A percentile compares a stretch with the other conserved stretches of the same genome.
phyloP scores from a whole-genome alignment of 208 protist species.

The Trichomonas gallinae region DNA sequence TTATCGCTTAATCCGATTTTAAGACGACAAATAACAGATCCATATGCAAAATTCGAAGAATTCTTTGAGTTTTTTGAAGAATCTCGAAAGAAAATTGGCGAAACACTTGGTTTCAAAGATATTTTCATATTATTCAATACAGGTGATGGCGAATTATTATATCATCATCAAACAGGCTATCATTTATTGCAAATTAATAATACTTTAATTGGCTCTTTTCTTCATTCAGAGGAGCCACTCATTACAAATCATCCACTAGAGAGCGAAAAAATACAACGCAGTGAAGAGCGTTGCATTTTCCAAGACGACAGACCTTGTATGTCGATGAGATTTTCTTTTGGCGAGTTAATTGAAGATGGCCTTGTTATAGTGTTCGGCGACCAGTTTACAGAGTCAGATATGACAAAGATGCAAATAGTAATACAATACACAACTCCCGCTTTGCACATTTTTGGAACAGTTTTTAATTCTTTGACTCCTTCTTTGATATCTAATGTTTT shows the following conservation, averaged over 20 bases:
- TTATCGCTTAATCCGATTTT: neutral
- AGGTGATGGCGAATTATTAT: neutral
- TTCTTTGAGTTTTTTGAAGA: neutral
- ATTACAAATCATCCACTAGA: neutral
- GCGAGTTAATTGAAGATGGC: neutral
- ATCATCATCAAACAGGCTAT: neutral
- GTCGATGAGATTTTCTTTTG: neutral
- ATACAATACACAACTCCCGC: neutral
- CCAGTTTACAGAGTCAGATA: neutral
- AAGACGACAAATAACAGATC: neutral
- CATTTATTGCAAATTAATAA: neutral
- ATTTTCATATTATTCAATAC: neutral
- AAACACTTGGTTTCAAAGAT: neutral
- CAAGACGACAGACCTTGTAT: neutral
- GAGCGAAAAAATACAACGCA: neutral
- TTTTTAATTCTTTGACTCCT: neutral
- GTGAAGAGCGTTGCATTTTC: neutral
- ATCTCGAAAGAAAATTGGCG: neutral
- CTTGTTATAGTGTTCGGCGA: neutral
- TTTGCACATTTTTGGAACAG: neutral
- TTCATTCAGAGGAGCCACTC: neutral
- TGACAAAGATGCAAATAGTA: neutral
- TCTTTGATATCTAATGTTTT: neutral
- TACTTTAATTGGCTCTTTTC: neutral
- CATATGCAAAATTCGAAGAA: neutral